Evolutionary conservation across 1,139 yeast genomes (phyloP).

Genomic region (Geotrichum histeridarum): DNA sequence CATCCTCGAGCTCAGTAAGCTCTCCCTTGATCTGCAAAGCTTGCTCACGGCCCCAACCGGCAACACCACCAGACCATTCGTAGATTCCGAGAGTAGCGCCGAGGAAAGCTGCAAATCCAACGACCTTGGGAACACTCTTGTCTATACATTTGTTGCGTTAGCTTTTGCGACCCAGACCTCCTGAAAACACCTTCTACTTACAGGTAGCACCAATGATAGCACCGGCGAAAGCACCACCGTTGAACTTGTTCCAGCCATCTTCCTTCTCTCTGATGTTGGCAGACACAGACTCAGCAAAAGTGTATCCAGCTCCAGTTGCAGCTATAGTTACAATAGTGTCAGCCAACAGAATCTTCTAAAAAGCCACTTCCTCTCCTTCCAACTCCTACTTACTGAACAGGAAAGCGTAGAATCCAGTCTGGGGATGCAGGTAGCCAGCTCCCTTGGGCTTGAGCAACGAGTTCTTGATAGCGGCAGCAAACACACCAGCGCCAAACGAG

Average conservation of each 20-base stretch:
- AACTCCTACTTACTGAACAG: constrained; percentile 19
- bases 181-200: constrained; percentile 19
- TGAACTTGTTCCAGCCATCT: constrained; percentile 45
- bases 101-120: constrained; percentile 43
- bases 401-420: constrained; percentile 22
- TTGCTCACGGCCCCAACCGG: constrained; percentile 38
- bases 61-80: constrained; percentile 46
- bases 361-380: neutral
- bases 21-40: constrained; percentile 34
- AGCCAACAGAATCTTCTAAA: neutral
- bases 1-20: constrained; percentile 36
- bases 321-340: constrained; percentile 21
- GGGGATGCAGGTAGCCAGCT: constrained; percentile 23
- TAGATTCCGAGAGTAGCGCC: constrained; percentile 40
- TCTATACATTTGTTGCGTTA: constrained; percentile 25
- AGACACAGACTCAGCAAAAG: constrained; percentile 39
- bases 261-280: constrained; percentile 44
- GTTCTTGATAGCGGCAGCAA: constrained; percentile 41
- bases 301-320: constrained; percentile 40
- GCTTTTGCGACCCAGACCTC: neutral
- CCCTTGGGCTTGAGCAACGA: constrained; percentile 32
- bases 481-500: constrained; percentile 41
- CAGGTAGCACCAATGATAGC: constrained; percentile 41
- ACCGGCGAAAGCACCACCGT: constrained; percentile 51
- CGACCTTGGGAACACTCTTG: constrained; percentile 41